phyloP scores from a whole-genome alignment of 345 rosid species.

The Euphorbia peplus region DNA sequence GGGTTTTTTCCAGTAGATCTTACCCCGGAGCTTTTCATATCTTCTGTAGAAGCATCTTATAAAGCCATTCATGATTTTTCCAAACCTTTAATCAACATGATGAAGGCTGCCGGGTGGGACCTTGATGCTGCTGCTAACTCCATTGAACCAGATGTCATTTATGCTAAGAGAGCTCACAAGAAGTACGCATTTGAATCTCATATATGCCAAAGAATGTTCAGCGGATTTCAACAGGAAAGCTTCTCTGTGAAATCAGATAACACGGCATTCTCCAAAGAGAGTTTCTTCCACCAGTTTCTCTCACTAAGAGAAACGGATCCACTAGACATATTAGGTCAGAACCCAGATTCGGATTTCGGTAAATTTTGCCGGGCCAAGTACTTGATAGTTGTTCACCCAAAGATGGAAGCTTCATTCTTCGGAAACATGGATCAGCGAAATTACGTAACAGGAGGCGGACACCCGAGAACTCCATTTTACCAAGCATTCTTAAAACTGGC shows the following conservation, averaged over 20 bases:
- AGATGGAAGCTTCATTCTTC: constrained; percentile 89
- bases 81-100: constrained; percentile 79
- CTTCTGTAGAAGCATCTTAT: constrained; percentile 58
- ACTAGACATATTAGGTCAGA: constrained; percentile 59
- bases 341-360: constrained; percentile 73
- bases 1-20: constrained; percentile 47
- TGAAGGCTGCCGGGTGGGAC: constrained; percentile 94
- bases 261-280: constrained; percentile 39
- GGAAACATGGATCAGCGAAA: constrained; percentile 76
- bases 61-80: constrained; percentile 84
- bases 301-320: constrained; percentile 70
- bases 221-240: constrained; percentile 66
- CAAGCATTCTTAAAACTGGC: constrained; percentile 74
- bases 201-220: constrained; percentile 77
- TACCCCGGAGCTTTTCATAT: constrained; percentile 57
- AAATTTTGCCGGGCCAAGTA: constrained; percentile 69
- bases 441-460: constrained; percentile 66
- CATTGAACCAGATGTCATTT: constrained; percentile 64
- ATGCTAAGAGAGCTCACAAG: constrained; percentile 83
- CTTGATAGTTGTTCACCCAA: constrained; percentile 62
- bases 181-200: constrained; percentile 80
- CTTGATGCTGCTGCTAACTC: constrained; percentile 84
- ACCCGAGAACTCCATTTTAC: constrained; percentile 76
- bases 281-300: constrained; percentile 68
- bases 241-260: constrained; percentile 48